Evolutionary conservation across 208 protist species (phyloP).

Genomic region (Crithidia sp.): DNA sequence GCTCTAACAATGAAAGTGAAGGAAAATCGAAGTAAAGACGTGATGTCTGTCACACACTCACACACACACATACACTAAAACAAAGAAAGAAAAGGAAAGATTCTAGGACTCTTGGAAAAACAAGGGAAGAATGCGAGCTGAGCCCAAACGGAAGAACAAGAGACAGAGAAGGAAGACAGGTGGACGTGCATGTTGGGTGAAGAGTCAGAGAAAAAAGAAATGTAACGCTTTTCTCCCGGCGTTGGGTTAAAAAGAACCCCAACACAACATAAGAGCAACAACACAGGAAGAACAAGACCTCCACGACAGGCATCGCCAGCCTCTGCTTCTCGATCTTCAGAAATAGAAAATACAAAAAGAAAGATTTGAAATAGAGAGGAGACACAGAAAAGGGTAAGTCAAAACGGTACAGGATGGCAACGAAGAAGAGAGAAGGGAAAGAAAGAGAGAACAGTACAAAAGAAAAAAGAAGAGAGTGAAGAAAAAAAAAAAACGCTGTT

Average conservation of each 20-base stretch:
- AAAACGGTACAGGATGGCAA: neutral
- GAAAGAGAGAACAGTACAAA: constrained; percentile 2
- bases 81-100: too few relatives aligned
- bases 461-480: constrained; percentile 1
- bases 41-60: neutral
- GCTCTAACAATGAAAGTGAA: constrained; percentile 4
- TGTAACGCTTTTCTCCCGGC: neutral
- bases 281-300: too few relatives aligned
- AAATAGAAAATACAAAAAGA: too few relatives aligned
- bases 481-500: constrained; percentile 9
- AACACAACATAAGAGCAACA: neutral
- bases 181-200: too few relatives aligned
- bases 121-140: too few relatives aligned
- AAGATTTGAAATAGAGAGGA: neutral
- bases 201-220: neutral
- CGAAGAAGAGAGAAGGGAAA: neutral
- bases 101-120: too few relatives aligned
- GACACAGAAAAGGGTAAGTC: neutral
- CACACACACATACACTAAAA: constrained; percentile 2
- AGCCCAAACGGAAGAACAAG: neutral
- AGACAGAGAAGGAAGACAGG: neutral
- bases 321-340: too few relatives aligned
- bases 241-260: too few relatives aligned
- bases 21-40: neutral
- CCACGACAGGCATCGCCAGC: too few relatives aligned